Base-by-base conservation (phyloP, 2,329 filamentous ascomycete species). In the Scleromitrula shiraiana region DNA sequence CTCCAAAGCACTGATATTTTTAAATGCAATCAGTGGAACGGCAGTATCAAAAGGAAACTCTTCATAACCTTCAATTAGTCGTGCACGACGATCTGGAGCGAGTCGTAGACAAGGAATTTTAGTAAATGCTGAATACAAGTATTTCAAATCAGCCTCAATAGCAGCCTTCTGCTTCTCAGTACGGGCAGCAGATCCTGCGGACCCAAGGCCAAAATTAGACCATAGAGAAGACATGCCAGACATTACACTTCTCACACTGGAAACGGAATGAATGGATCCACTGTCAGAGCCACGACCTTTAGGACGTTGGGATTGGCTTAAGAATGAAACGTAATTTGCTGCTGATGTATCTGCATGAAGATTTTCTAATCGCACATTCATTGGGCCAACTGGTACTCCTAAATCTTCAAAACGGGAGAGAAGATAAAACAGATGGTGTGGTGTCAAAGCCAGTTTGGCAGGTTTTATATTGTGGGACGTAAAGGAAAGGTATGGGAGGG, bases 41-140 rank as follows among this genome's bases (percentile, higher is more conserved):
- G 93, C 93, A 20, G 88, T 95, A 67, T 98, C 93, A 66, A 97
- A 96, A 2, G 93, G 93, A 58, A 97, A 98, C 67, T 96, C 91
- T 67, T 98, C 93, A 64, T 93, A 97, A 23, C 91, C 91, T 56
- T 83, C 79, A 58, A 98, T 96, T 52, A 96, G 73, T 45, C 85
- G 83, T 41, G 91, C 90, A 57, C 88, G 86, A 72, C 89, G 90
- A 67, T 98, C 93, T n/a, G 90, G 90, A 23, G 90, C 83, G 47
- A 98, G 74, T 55, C 85, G 82, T 54, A 98, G 73, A 62, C 88
- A 95, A 0, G 93, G 93, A 36, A 98, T 95, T 70, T 97, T 98
- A 62, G 93, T 98, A 64, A 97, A 98, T 49, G 93, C 88, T 35
- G 93, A 97, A 70, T 96, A 98, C 27, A 98, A 75, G 65, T 98